Conservation (phyloP, 148 eudicot species). For the Heliosperma pusillum region DNA sequence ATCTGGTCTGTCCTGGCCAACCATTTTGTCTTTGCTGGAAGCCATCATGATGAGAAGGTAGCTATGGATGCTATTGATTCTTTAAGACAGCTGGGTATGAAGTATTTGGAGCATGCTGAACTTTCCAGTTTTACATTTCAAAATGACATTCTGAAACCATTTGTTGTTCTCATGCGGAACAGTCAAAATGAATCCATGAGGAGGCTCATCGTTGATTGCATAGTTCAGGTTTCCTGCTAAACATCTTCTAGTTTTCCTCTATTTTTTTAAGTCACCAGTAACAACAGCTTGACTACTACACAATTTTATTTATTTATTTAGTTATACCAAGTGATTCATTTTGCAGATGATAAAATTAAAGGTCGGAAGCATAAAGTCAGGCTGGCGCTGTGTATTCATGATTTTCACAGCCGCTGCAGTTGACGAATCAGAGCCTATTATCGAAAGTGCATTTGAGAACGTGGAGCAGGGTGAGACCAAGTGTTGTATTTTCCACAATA, state of each 20-base stretch:
- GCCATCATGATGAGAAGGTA: conserved; percentile 95
- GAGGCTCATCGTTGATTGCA: conserved; percentile 94
- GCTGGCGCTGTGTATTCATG: conserved; percentile 99
- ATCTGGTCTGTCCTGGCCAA: conserved; percentile 95
- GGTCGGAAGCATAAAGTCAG: conserved; percentile 96
- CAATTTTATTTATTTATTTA: not conserved
- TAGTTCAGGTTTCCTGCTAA: conserved; percentile 63
- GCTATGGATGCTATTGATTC: conserved; percentile 99
- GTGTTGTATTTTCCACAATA: conserved; percentile 12
- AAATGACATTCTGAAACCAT: conserved; percentile 94
- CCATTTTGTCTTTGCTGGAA: conserved; percentile 97
- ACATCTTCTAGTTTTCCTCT: not conserved
- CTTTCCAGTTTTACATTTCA: conserved; percentile 92
- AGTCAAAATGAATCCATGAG: conserved; percentile 79
- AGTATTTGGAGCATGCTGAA: conserved; percentile 90
- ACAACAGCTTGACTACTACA: not conserved
- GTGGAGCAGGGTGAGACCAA: conserved; percentile 81
- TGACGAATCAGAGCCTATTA: conserved; percentile 89
- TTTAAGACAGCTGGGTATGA: conserved; percentile 93
- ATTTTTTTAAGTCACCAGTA: not conserved
- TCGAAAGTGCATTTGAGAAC: conserved; percentile 98
- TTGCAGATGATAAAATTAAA: conserved; percentile 94
- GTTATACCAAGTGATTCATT: not conserved
- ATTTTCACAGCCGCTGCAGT: conserved; percentile 97
- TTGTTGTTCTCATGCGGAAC: conserved; percentile 91